phyloP scores from a whole-genome alignment of 2,329 filamentous ascomycete species.

The Monilinia vaccinii-corymbosi region DNA sequence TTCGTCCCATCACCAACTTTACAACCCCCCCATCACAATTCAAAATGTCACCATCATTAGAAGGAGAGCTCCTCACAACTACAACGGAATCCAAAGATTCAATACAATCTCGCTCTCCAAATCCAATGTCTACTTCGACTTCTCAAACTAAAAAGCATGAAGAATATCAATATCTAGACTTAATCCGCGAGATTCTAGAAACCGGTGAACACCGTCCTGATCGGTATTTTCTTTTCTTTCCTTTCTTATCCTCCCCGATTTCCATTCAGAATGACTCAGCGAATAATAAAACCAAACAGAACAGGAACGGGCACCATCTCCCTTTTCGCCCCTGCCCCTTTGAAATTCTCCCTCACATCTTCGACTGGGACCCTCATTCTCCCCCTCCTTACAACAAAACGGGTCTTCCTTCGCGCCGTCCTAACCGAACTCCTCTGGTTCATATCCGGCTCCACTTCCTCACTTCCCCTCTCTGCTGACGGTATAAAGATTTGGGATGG shows the following conservation, averaged over 20 bases:
- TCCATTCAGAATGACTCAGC: constrained; percentile 15
- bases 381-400: constrained; percentile 93
- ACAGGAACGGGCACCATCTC: constrained; percentile 91
- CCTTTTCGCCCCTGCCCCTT: constrained; percentile 75
- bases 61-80: constrained; percentile 13
- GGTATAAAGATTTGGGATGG: constrained; percentile 98
- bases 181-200: constrained; percentile 76
- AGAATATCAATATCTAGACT: constrained; percentile 86
- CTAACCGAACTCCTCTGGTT: constrained; percentile 96
- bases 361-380: constrained; percentile 53
- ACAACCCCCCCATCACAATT: background rate
- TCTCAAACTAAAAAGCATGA: constrained; percentile 46
- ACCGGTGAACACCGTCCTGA: constrained; percentile 84
- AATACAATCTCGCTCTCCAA: background rate
- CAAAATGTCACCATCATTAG: constrained; percentile 19
- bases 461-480: constrained; percentile 61
- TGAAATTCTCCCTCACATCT: constrained; percentile 76
- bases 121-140: background rate
- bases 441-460: constrained; percentile 74
- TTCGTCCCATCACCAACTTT: background rate
- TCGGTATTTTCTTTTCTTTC: constrained; percentile 39
- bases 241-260: no score
- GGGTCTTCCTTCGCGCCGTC: constrained; percentile 86
- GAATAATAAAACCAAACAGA: constrained; percentile 33
- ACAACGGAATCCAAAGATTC: background rate